These are phyloP conservation scores for Candida sp. DNA, from an alignment of 1,139 yeast species.

Conservation along the genomic window DNA sequence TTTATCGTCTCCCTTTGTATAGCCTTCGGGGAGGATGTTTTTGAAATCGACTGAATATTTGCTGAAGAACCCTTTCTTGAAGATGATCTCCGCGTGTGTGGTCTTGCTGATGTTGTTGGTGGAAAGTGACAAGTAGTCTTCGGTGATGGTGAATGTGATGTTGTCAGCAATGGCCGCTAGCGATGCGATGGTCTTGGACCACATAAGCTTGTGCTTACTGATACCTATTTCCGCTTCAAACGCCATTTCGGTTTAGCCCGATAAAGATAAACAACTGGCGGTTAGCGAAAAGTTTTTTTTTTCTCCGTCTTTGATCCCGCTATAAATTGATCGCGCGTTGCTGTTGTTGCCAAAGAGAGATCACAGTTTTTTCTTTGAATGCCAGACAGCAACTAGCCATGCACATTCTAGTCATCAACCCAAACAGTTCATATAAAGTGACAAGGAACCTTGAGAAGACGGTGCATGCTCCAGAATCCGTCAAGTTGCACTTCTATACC, in stretches of 20 bases:
- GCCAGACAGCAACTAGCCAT: background rate
- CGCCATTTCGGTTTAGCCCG: conserved; percentile 26
- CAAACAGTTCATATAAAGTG: conserved; percentile 70
- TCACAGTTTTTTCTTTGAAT: background rate
- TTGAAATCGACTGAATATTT: conserved; percentile 36
- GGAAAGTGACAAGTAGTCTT: conserved; percentile 33
- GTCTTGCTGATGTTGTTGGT: conserved; percentile 50
- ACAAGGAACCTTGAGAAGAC: conserved; percentile 52
- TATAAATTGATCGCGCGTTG: background rate
- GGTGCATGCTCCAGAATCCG: conserved; percentile 43
- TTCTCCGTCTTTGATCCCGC: background rate
- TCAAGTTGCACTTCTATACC: conserved; percentile 58
- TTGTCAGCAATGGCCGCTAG: conserved; percentile 51
- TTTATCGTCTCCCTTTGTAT: conserved; percentile 17
- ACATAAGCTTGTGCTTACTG: conserved; percentile 38
- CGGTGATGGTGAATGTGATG: conserved; percentile 40
- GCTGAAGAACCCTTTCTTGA: conserved; percentile 39
- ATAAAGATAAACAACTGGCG: background rate
- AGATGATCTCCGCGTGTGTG: conserved; percentile 44
- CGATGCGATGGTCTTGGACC: conserved; percentile 51
- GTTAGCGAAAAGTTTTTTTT: conserved; percentile 1
- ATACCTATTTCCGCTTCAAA: conserved; percentile 46
- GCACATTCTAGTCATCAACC: conserved; percentile 24
- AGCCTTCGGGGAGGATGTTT: conserved; percentile 33
- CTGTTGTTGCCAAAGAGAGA: background rate